Base-by-base conservation (phyloP, 2,329 filamentous ascomycete genomes). In the Diaporthe vexans region DNA sequence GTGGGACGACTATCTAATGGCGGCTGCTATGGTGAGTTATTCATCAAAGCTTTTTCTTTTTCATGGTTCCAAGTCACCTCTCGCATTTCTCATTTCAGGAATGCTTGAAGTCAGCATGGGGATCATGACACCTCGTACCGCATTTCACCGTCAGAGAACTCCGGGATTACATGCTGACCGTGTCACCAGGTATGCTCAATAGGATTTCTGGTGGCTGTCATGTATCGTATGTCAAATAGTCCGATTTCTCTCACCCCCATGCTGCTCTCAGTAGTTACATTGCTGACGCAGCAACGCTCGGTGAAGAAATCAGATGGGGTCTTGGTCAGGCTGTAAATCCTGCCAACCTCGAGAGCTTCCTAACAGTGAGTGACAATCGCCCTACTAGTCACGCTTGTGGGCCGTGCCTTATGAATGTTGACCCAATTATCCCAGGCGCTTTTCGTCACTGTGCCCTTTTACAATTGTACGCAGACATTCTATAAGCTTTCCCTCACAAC, bases 401-500 rank as follows among this genome's bases (percentile, higher is more conserved):
- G 6, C 11, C 5, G 19, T n/a, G 13, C 35, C 13, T 24, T n/a
- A 17, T n/a, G 19, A 15, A 24, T 5, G 33, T 35, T 71, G 26
- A 48, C 15, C 19, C 24, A 3, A 37, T 13, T 67, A 19, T 4
- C 24, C n/a, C 33, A 79, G 76, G 76, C 76, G 3, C 76, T 80
- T 4, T 81, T 77, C 75, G 75, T 76, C n/a, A 80, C 79, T 3
- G 76, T 80, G 51, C 75, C 77, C 2, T 61, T 77, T 24, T 81
- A 81, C 74, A 79, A 78, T 69, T 70, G 78, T 13, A 46, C 43
- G 43, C 76, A 80, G 54, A 74, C 76, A 13, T 70, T 79, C 46
- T 78, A 77, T 75, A 81, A 81, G 35, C 75, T 81, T 10, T 80
- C 79, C 57, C 80, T 81, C 75, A 76, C 78, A 19, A 75, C 79